These are phyloP conservation scores for Chalciporus sphaerocephalus DNA, from an alignment of 768 basidiomycete species.

Conservation along the genomic window DNA sequence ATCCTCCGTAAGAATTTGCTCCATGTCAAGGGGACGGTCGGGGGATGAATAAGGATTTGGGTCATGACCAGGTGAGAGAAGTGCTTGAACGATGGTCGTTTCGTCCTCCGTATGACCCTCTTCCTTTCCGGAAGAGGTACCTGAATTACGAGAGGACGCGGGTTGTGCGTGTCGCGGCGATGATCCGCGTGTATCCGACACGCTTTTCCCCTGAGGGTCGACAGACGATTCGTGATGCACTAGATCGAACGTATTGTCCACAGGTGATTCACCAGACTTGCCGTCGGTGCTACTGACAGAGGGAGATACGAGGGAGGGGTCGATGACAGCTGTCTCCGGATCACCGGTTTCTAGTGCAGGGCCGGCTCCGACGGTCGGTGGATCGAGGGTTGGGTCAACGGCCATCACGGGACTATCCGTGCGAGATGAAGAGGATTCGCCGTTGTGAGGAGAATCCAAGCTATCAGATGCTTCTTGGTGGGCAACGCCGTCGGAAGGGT, in stretches of 20 bases:
- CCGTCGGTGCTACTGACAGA: slow-evolving; percentile 14
- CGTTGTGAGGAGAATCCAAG: slow-evolving; percentile 20
- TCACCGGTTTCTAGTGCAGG: slow-evolving; percentile 9
- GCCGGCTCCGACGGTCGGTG: slow-evolving; percentile 10
- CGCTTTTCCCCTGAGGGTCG: slow-evolving; percentile 5
- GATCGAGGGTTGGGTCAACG: slow-evolving; percentile 25
- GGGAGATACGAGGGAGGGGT: slow-evolving; percentile 35
- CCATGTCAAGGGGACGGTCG: slow-evolving; percentile 41
- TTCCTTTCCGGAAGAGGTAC: slow-evolving; percentile 8
- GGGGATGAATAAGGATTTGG: slow-evolving; percentile 26
- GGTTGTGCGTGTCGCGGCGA: slow-evolving; percentile 5
- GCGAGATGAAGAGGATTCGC: slow-evolving; percentile 27
- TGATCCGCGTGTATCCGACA: slow-evolving; percentile 3
- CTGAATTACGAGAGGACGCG: slow-evolving; percentile 5
- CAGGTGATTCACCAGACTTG: slow-evolving; percentile 20
- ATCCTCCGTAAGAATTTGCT: slow-evolving; percentile 58
- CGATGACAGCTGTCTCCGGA: slow-evolving; percentile 29
- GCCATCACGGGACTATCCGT: slow-evolving; percentile 22
- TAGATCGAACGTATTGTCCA: slow-evolving; percentile 33
- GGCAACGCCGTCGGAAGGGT: slow-evolving; percentile 14
- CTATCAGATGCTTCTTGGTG: slow-evolving; percentile 25
- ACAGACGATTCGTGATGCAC: slow-evolving; percentile 28
- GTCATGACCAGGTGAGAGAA: slow-evolving; percentile 21
- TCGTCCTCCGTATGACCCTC: slow-evolving; percentile 15
- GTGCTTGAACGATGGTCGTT: slow-evolving; percentile 7